These are phyloP conservation scores for Phialocephala sp. DNA, from an alignment of 2,329 filamentous ascomycete species.

Conservation along the genomic window DNA sequence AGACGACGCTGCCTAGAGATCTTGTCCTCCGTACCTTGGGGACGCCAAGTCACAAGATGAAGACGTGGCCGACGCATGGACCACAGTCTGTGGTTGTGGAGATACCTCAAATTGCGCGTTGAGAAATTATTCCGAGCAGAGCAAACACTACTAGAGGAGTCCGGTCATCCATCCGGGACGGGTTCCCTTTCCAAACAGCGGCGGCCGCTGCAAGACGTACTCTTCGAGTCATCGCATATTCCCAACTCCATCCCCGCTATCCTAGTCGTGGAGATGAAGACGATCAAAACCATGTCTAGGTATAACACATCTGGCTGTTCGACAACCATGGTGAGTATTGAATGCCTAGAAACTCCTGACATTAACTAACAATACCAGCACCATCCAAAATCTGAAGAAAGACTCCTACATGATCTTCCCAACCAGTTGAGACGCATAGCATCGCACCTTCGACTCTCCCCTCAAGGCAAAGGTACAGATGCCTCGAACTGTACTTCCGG, in stretches of 20 bases:
- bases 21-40: conserved; percentile 12
- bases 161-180: background rate
- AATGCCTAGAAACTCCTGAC: background rate
- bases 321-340: background rate
- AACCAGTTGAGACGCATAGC: too few species aligned
- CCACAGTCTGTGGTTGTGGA: background rate
- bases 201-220: background rate
- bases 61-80: background rate
- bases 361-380: too few species aligned
- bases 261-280: too few species aligned
- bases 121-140: background rate
- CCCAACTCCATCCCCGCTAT: too few species aligned
- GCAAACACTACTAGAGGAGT: background rate
- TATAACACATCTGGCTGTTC: background rate
- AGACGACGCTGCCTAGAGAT: conserved; percentile 11
- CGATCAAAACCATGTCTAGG: too few species aligned
- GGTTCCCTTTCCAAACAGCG: background rate
- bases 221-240: background rate
- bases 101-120: background rate
- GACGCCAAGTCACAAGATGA: conserved; percentile 16
- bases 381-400: too few species aligned
- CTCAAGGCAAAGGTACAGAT: too few species aligned
- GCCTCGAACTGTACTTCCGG: too few species aligned
- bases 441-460: too few species aligned
- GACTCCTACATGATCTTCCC: too few species aligned